These are phyloP conservation scores for Quillaja saponaria DNA, from an alignment of 306 rosid genomes.

Conservation along the genomic window DNA sequence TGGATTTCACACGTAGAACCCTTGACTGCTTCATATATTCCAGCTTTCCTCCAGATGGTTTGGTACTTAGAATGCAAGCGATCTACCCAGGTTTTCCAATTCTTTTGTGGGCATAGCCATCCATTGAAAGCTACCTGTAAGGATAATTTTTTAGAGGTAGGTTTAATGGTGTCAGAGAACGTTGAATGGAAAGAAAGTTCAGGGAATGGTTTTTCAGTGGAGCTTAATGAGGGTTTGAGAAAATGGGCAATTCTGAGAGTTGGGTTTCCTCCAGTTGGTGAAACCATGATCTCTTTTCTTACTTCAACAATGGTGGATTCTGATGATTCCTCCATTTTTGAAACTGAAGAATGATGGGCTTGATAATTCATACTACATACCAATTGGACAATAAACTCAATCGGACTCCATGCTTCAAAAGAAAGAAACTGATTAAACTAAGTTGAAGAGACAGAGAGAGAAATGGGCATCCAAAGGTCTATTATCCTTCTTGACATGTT, in stretches of 20 bases:
- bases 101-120: slow-evolving; percentile 25
- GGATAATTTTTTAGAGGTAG: background rate
- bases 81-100: slow-evolving; percentile 40
- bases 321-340: slow-evolving; percentile 13
- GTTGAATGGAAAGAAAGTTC: slow-evolving; percentile 2
- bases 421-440: too few relatives aligned
- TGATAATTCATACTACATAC: too few relatives aligned
- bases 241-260: slow-evolving; percentile 30
- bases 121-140: slow-evolving; percentile 21
- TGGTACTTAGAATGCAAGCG: slow-evolving; percentile 24
- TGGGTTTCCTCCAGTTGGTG: slow-evolving; percentile 25
- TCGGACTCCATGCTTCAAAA: too few relatives aligned
- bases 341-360: too few relatives aligned
- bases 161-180: background rate
- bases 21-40: slow-evolving; percentile 50
- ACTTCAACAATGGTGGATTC: slow-evolving; percentile 24
- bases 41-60: slow-evolving; percentile 37
- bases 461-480: too few relatives aligned
- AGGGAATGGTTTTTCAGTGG: background rate
- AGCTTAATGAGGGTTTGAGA: slow-evolving; percentile 27
- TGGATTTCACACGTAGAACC: slow-evolving; percentile 39
- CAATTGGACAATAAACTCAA: too few relatives aligned
- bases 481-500: too few relatives aligned
- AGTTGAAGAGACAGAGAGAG: too few relatives aligned
- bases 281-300: slow-evolving; percentile 39